Base-by-base conservation (phyloP, 768 basidiomycete species). In the Sarcodon sp. region DNA sequence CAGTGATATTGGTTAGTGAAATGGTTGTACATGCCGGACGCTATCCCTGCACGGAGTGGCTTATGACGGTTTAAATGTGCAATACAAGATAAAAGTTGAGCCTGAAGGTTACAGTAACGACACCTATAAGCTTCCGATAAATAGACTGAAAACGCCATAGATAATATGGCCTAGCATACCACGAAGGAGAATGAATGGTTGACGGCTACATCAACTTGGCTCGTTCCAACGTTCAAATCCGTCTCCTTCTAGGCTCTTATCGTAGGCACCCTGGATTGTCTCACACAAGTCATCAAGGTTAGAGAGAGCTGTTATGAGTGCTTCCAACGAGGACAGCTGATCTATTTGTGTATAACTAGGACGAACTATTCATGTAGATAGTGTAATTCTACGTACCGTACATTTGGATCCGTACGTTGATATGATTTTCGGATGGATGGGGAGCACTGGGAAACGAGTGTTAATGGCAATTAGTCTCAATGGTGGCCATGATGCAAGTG, bases 331-430 rank as follows among this genome's bases (percentile, higher is more conserved):
- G 3, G 92, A 94, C n/a, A 87, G 69, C 35, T 80, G 75, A 59
- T 97, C 94, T 96, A 58, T 16, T 36, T 36, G 43, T 2, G 9
- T 27, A 12, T 33, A 33, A 32, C 35, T 21, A 39, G 9, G 18
- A 16, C 7, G 13, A 36, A 46, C 21, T 21, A 33, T 31, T 7
- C n/a, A 11, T 36, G 13, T n/a, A n/a, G 43, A 36, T 41, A 34
- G 46, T 47, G 21, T 50, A 47, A 50, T 15, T 27, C 35, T 49
- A 71, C 91, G 52, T 57, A 97, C 92, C 92, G 56, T 97, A 96
- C 94, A 98, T 98, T 76, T 98, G 94, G 51, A 98, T 90, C n/a
- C 96, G 87, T 27, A 98, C 69, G 58, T 97, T 88, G 57, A 99
- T 96, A 56, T 86, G 82, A 55, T 89, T 87, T 69, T 99, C 96